Evolutionary conservation across 2,329 filamentous ascomycete genomes (phyloP).

Genomic region (Pseudocercospora fijiensis): DNA sequence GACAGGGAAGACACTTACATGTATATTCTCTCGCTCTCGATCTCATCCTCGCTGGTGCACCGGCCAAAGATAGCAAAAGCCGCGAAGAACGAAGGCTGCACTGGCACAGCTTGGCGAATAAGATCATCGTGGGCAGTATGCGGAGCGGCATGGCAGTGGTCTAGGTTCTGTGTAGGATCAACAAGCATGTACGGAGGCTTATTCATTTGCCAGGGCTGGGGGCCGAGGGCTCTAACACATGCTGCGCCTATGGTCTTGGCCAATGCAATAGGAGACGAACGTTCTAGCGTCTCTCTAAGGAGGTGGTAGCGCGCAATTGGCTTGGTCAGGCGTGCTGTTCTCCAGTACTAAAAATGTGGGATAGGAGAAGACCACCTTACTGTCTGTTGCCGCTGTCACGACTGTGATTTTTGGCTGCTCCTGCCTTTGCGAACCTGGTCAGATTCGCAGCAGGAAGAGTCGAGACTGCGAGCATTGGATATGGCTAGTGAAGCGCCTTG

Average conservation of each 20-base stretch:
- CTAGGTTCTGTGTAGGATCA: slow-evolving; percentile 7
- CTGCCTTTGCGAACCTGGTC: no score
- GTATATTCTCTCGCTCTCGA: neutral
- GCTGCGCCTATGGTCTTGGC: neutral
- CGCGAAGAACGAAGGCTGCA: neutral
- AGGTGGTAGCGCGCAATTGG: neutral
- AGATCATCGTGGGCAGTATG: neutral
- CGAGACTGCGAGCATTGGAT: neutral
- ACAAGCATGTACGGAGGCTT: neutral
- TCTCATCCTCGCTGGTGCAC: neutral
- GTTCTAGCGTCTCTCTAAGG: neutral
- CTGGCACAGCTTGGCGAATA: slow-evolving; percentile 7
- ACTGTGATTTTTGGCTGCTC: neutral
- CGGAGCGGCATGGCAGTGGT: slow-evolving; percentile 2
- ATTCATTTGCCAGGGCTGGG: neutral
- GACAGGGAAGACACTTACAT: neutral
- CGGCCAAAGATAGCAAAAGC: slow-evolving; percentile 1
- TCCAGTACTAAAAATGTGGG: neutral
- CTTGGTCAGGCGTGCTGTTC: neutral
- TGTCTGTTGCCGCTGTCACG: neutral
- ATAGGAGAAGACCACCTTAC: neutral
- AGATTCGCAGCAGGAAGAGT: neutral
- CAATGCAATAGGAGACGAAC: neutral
- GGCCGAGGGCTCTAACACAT: neutral
- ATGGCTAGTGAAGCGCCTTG: neutral